Conservation (phyloP, 225 moss, liverwort and hornwort species). For the Climacium dendroides region DNA sequence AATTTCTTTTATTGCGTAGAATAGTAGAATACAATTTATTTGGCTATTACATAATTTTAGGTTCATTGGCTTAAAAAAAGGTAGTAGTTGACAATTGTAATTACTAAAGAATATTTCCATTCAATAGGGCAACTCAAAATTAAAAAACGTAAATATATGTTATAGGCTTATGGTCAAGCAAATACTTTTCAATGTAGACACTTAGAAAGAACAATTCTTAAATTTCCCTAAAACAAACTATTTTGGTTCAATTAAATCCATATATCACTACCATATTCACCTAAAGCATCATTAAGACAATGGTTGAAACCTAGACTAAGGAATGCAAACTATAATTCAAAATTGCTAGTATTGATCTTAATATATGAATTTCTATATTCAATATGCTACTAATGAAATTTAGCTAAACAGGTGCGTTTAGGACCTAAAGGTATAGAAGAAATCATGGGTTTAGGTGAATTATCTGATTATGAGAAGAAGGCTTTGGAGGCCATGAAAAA, state of each 20-base stretch:
- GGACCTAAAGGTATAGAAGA: constrained; percentile 46
- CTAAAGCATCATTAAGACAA: too few species aligned
- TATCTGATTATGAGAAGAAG: constrained; percentile 45
- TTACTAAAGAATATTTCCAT: not conserved
- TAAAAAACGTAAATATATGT: not conserved
- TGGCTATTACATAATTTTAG: not conserved
- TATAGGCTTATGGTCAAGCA: not conserved
- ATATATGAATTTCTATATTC: not conserved
- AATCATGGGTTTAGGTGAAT: constrained; percentile 34
- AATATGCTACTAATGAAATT: not conserved
- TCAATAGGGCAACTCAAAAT: not conserved
- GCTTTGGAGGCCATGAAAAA: constrained; percentile 49
- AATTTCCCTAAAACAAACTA: not conserved
- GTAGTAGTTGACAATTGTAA: not conserved
- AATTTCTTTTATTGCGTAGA: not conserved
- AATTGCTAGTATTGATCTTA: too few species aligned
- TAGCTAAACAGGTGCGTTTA: constrained; percentile 16
- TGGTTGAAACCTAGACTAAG: not conserved
- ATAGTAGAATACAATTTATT: not conserved
- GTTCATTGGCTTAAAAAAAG: too few species aligned
- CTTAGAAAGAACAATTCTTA: not conserved
- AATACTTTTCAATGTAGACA: not conserved
- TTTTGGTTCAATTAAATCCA: not conserved
- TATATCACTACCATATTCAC: accelerated
- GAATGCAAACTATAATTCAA: not conserved